phyloP scores from a whole-genome alignment of 2,329 filamentous ascomycete genomes.

The Diplodia scrobiculata region DNA sequence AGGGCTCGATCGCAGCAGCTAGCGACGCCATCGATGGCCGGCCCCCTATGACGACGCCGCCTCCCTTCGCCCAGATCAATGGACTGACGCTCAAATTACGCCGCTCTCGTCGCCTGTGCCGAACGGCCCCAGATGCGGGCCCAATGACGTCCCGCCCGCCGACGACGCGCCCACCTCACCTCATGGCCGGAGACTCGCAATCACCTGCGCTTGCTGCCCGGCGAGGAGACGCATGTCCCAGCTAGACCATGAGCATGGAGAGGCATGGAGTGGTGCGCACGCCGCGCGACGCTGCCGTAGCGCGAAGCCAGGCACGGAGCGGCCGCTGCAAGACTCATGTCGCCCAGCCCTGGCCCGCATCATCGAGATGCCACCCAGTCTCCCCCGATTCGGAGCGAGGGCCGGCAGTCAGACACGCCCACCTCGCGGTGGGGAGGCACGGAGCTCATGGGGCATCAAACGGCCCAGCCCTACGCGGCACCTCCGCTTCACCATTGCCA shows the following conservation, averaged over 20 bases:
- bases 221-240: not conserved
- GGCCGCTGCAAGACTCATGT: not conserved
- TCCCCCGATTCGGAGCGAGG: not conserved
- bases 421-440: not conserved
- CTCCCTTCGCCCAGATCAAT: conserved; percentile 18
- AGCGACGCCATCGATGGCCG: not conserved
- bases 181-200: not conserved
- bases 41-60: conserved; percentile 24
- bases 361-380: not conserved
- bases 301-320: not conserved
- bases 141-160: conserved; percentile 21
- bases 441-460: not conserved
- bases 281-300: conserved; percentile 6
- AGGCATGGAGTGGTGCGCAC: not conserved
- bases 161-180: not conserved
- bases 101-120: conserved; percentile 9
- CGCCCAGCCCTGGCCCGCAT: conserved; percentile 2
- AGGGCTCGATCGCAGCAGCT: conserved; percentile 6
- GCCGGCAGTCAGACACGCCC: not conserved
- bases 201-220: not conserved
- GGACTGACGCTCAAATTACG: conserved; percentile 22
- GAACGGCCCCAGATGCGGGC: conserved; percentile 1
- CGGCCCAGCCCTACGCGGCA: conserved; percentile 20
- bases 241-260: not conserved
- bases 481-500: conserved; percentile 1